Percentiles rank a stretch among this genome's conserved stretches.
Conservation (phyloP, 331 rosid genomes). For the Pyrus hybrid region DNA sequence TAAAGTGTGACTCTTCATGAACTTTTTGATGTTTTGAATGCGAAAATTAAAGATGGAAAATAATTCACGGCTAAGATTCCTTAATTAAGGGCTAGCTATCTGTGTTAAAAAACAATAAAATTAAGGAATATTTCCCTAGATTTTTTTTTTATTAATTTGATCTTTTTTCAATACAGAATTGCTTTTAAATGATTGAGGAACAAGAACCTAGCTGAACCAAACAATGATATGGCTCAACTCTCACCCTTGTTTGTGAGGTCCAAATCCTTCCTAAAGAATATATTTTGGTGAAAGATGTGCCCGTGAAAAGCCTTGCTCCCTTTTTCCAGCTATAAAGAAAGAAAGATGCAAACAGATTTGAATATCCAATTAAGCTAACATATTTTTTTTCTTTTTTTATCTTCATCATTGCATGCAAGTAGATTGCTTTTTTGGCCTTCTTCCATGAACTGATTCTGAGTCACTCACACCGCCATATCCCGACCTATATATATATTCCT, state of each 20-base stretch:
- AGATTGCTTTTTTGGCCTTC: neutral
- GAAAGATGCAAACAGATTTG: conserved; percentile 25
- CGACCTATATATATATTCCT: neutral
- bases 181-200: conserved; percentile 29
- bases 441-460: neutral
- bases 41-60: neutral
- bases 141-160: conserved; percentile 1
- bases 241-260: conserved; percentile 10
- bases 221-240: conserved; percentile 5
- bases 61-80: conserved; percentile 7
- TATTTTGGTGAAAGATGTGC: neutral
- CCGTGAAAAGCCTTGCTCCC: conserved; percentile 37
- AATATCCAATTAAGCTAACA: conserved; percentile 24
- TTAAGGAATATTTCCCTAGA: neutral
- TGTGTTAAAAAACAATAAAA: neutral
- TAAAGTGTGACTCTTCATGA: too few relatives aligned
- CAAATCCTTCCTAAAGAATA: conserved; percentile 23
- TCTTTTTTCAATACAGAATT: neutral
- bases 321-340: conserved; percentile 24
- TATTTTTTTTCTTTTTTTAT: neutral
- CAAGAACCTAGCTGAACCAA: conserved; percentile 28
- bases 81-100: neutral
- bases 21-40: neutral
- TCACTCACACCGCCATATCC: neutral
- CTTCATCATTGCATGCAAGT: neutral